Evolutionary conservation across 2,329 filamentous ascomycete genomes (phyloP).

Genomic region (Anisogramma anomala): DNA sequence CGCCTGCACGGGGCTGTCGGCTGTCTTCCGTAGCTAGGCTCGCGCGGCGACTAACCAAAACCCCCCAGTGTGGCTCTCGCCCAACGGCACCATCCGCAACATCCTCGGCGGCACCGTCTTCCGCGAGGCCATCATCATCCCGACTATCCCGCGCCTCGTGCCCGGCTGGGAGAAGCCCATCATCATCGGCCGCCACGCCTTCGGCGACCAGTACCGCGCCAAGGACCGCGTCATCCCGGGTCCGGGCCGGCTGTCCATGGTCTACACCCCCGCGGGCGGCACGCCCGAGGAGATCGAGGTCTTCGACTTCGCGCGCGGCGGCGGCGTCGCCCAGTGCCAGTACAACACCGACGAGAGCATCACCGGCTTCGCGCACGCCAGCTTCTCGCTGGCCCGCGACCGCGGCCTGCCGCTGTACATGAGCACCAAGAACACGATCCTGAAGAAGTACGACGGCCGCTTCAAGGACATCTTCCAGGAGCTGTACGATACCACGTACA

Average conservation of each 20-base stretch:
- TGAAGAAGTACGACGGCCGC: slow-evolving; percentile 96
- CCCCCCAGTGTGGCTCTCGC: slow-evolving; percentile 80
- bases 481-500: slow-evolving; percentile 80
- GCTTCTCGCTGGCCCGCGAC: slow-evolving; percentile 85
- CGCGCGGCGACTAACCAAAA: slow-evolving; percentile 4
- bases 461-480: slow-evolving; percentile 99
- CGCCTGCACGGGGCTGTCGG: too few species aligned
- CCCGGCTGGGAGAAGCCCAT: slow-evolving; percentile 98
- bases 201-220: slow-evolving; percentile 96
- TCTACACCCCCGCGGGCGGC: slow-evolving; percentile 76
- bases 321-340: slow-evolving; percentile 83
- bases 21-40: too few species aligned
- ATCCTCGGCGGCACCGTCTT: slow-evolving; percentile 87
- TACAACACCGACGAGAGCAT: slow-evolving; percentile 99
- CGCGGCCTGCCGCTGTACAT: slow-evolving; percentile 93
- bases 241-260: slow-evolving; percentile 83
- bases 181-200: slow-evolving; percentile 96
- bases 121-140: slow-evolving; percentile 96
- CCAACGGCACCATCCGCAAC: slow-evolving; percentile 80
- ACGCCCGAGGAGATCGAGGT: slow-evolving; percentile 80
- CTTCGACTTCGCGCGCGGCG: slow-evolving; percentile 73
- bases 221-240: slow-evolving; percentile 79
- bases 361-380: slow-evolving; percentile 84
- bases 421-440: slow-evolving; percentile 99
- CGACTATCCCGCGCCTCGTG: slow-evolving; percentile 81